Evolutionary conservation across 75 land plant species (phyloP), one percentile per base, ranked within the genome.

Genomic region (Cryptomeria japonica): DNA sequence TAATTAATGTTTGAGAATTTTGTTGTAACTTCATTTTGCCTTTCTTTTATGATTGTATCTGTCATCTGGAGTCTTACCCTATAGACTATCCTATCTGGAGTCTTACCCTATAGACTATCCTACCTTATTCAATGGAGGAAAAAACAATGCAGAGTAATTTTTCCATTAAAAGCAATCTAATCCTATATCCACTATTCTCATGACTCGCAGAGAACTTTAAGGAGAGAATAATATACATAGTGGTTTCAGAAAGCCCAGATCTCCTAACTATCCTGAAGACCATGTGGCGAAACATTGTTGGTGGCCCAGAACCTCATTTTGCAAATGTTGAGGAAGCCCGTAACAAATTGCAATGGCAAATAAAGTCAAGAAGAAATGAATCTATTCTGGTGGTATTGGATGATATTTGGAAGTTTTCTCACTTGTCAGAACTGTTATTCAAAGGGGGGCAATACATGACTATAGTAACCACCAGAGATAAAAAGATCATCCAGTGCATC

Each of bases 401-500:
- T 87, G 95, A 94, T 80, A 91, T 94, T 19, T 94, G 95, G 93
- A 47, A 47, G 2, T 73, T 47, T 47, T 47, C 87, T 0, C 87
- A 88, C 16, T 90, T 94, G 9, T 87, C 91, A 64, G 84, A 90
- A 8, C 86, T 94, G 9, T 53, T 90, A 10, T 86, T 88, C 77
- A 87, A 68, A 79, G 38, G 89, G 8, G 90, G 89, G 3, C 90
- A 89, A 13, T 91, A 88, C 91, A 92, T 87, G 68, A 91, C 89
- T 5, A 80, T 92, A 8, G 92, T 91, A 0, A 90, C 92, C 34
- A 92, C 95, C 2, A 49, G 92, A 36, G 15, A 91, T 8, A 72
- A 89, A 14, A 4, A 8, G n/a, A 73, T 56, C n/a, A 78, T 78
- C 36, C 5, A 47, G 10, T 47, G 8, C 49, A 47, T 47, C 49